Percentiles rank a stretch among this genome's conserved stretches.
These are phyloP conservation scores for Mycena galopus DNA, from an alignment of 768 basidiomycete genomes.

Conservation along the genomic window DNA sequence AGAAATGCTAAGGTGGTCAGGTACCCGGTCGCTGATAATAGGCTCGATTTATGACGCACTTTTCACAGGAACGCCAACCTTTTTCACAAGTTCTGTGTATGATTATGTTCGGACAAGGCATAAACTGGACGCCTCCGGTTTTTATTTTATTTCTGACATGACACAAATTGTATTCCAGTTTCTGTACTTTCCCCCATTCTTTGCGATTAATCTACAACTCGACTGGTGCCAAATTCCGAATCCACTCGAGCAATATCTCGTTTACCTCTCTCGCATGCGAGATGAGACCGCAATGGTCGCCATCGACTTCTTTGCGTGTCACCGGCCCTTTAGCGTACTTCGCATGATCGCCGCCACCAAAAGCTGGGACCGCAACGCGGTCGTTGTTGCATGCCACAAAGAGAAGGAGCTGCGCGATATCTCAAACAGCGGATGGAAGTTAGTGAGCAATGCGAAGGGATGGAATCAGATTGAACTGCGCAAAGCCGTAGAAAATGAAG, in stretches of 20 bases:
- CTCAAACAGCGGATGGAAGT: not conserved
- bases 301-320: constrained; percentile 9
- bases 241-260: constrained; percentile 6
- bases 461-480: not conserved
- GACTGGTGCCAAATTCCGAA: no score
- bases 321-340: constrained; percentile 10
- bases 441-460: not conserved
- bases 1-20: no score
- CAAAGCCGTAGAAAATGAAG: not conserved
- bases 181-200: no score
- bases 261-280: constrained; percentile 20
- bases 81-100: no score
- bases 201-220: no score
- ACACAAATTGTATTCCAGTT: no score
- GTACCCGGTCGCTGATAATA: no score
- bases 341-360: not conserved
- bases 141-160: no score
- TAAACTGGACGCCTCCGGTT: no score
- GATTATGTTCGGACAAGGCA: no score
- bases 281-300: constrained; percentile 17
- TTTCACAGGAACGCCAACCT: no score
- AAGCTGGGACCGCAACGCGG: not conserved
- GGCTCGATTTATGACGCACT: no score
- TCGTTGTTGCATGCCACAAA: constrained; percentile 20
- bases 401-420: not conserved